Evolutionary conservation across 306 rosid species (phyloP), one percentile per base, ranked within the genome.

Genomic region (Quercus parvula): DNA sequence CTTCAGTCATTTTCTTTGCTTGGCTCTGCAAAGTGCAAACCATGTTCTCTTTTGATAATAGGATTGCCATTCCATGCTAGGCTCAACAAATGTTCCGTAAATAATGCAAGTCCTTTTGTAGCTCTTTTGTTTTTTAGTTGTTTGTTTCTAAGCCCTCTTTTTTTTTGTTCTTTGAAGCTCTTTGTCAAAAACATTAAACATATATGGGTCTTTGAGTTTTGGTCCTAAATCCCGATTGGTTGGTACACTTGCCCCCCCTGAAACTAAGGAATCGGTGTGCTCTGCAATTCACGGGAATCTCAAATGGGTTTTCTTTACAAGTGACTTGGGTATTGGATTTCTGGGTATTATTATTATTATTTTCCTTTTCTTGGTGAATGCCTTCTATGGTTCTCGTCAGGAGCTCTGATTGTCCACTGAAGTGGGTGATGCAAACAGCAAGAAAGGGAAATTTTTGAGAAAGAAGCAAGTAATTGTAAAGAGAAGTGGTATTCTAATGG

Each of bases 401-500:
- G 66, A 71, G 64, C 74, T 77, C 70, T 61, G 74, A 33, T 54
- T 28, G 67, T 80, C 56, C 71, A 49, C 52, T 80, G 77, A 73
- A 78, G 79, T 59, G 59, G 77, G 61, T 72, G 68, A 61, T 49
- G 49, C 62, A 67, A 27, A 57, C 17, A 59, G 56, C 11, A 12
- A 74, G 76, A 10, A 62, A 67, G 74, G 77, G 64, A 63, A 35
- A 22, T 11, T 20, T 27, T 70, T 56, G 70, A 62, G 86, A 27
- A 63, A 71, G 66, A 41, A 56, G 31, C 0, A 25, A n/a, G 56
- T 15, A 44, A 44, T 52, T 41, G 20, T 41, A 31, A 70, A 72
- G 55, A 68, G 35, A 73, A 59, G 73, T 52, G 75, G 78, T 71
- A 20, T 75, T 17, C 81, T 79, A 52, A 95, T 91, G 99, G 84